Base-by-base conservation (phyloP, 169 alveolate genomes). In the Cryptosporidium bovis region DNA sequence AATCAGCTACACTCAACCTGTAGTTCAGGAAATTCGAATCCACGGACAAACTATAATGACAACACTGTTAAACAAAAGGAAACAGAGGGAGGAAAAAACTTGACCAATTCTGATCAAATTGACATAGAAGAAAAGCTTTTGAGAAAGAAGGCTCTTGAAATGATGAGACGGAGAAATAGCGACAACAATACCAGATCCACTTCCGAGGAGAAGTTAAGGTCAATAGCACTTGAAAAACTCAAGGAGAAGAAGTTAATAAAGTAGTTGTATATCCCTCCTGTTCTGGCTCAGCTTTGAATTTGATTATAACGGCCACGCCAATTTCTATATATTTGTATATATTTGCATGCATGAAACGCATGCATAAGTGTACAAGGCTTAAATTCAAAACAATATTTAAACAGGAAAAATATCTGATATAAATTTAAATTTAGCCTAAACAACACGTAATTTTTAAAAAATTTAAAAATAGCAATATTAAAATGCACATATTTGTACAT, bases 181-280 rank as follows among this genome's bases (percentile, higher is more conserved):
- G 33, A 40, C 20, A 34, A 55, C 15, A 77, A 46, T 46, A 12
- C 13, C 16, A 55, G 87, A 40, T 40, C 87, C 36, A 66, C 36
- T 40, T 77, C 87, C 2, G 87, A 77, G 51, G 87, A 77, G 64
- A 48, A 29, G 58, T 62, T 77, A 7, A 31, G 87, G 36, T 40
- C 65, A 34, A 71, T 68, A 58, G 87, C 77, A 27, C 51, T 77
- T 48, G 71, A 77, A 40, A 77, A 77, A 24, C 64, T 77, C 34
- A 77, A 44, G 31, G 46, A 56, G 29, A 77, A 77, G 48, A 77
- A 60, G 36, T 64, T 40, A 62, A 71, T 31, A 68, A 31, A 40
- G 1, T 40, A 8, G 10, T 8, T 3, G 4, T 8, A 40, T 3
- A 8, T 6, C 48, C 48, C 48, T 40, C 10, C 48, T 40, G 48